Evolutionary conservation across 192 early-diverging fungal genomes (phyloP), one percentile per base, ranked within the genome.

Genomic region (Chytriomyces confervae): DNA sequence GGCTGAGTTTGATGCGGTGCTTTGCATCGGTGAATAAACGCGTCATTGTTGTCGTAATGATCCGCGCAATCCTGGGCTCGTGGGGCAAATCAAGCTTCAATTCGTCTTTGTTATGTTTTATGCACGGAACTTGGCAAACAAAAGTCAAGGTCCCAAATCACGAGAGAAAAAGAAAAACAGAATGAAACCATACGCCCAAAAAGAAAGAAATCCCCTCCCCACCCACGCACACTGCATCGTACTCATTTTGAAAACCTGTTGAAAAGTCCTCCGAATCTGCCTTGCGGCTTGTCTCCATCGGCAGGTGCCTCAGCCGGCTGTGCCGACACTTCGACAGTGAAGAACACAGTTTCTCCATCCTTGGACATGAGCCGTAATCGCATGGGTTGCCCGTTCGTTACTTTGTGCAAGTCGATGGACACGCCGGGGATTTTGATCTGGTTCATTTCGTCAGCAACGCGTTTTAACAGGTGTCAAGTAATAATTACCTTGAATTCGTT

Each of bases 351-450:
- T 7, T 36, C 18, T 4, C 77, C 77, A 16, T 79, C 77, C 62
- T 79, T 79, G 20, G 61, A 44, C 77, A 79, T 79, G 43, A 79
- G 46, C 6, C 61, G 24, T 62, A 71, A 29, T n/a, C 77, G 68
- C 77, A 79, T 79, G 45, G 77, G 77, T 50, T 72, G 77, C 7
- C 69, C 77, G 62, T 79, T 79, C 9, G 69, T 72, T 6, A 79
- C 77, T 51, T 79, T 79, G 48, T 44, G 8, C 77, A 79, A 61
- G 61, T 79, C 77, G 61, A 79, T 71, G 8, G 77, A 66, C 5
- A 79, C 16, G 18, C 51, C 77, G 9, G 77, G 77, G 48, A 78
- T 78, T 46, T 78, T 78, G 50, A 78, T 78, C 77, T 78, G 67
- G 36, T 10, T 11, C 27, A 53, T 8, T 16, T 7, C 6, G 62